Conservation (phyloP, 495 filamentous ascomycete species). For the Hypoxylon trugodes region DNA sequence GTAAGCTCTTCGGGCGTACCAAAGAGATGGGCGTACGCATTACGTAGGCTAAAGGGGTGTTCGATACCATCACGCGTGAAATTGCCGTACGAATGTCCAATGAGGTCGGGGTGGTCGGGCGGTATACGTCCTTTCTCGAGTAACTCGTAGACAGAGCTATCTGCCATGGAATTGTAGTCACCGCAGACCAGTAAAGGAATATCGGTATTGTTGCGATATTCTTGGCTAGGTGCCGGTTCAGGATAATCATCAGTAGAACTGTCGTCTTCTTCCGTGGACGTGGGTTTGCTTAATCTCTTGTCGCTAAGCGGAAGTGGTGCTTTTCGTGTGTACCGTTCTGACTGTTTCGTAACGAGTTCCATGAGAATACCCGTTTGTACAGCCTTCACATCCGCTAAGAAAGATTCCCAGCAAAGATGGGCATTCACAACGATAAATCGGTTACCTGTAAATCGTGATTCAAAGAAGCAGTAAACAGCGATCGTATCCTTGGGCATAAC, state of each 20-base stretch:
- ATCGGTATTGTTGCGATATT: conserved; percentile 83
- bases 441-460: conserved; percentile 85
- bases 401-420: conserved; percentile 93
- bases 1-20: conserved; percentile 76
- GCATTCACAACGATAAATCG: conserved; percentile 92
- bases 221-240: conserved; percentile 64
- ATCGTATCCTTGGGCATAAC: conserved; percentile 98
- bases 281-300: conserved; percentile 75
- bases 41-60: conserved; percentile 93
- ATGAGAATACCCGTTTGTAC: conserved; percentile 94
- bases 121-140: conserved; percentile 76
- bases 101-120: conserved; percentile 78
- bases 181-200: conserved; percentile 93
- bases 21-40: conserved; percentile 76
- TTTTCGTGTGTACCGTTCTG: conserved; percentile 81
- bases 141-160: conserved; percentile 88
- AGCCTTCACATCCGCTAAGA: conserved; percentile 89
- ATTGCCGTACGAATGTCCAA: conserved; percentile 78
- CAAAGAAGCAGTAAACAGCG: conserved; percentile 86
- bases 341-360: conserved; percentile 84
- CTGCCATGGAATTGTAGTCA: conserved; percentile 90
- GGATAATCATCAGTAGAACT: conserved; percentile 45
- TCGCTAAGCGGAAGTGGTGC: conserved; percentile 71
- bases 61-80: conserved; percentile 90
- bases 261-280: conserved; percentile 62